phyloP scores from a whole-genome alignment of 2,329 filamentous ascomycete genomes.

The Acrodontium crateriforme region DNA sequence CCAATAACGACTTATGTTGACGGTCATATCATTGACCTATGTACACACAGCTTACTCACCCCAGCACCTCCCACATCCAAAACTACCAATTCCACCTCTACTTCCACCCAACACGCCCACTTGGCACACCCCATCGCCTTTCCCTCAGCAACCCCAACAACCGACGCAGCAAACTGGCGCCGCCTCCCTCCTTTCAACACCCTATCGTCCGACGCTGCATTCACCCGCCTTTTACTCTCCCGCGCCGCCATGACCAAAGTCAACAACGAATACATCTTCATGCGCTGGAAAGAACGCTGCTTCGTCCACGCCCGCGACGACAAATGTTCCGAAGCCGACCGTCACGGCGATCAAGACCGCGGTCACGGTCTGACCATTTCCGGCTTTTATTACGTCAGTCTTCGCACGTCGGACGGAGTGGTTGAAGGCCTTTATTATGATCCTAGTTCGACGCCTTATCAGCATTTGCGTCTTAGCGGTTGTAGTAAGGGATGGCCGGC shows the following conservation, averaged over 20 bases:
- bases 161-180: slow-evolving; percentile 36
- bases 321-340: slow-evolving; percentile 8
- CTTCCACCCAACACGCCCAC: background rate
- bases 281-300: slow-evolving; percentile 43
- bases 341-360: slow-evolving; percentile 18
- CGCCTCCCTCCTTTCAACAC: slow-evolving; percentile 32
- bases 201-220: slow-evolving; percentile 12
- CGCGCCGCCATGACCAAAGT: slow-evolving; percentile 25
- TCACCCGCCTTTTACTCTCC: slow-evolving; percentile 29
- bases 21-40: slow-evolving; percentile 54
- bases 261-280: slow-evolving; percentile 37
- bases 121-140: slow-evolving; percentile 29
- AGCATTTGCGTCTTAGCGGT: slow-evolving; percentile 34
- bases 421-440: slow-evolving; percentile 42
- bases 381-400: slow-evolving; percentile 41
- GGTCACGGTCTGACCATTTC: slow-evolving; percentile 37
- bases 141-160: slow-evolving; percentile 27
- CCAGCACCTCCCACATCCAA: slow-evolving; percentile 23
- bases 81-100: slow-evolving; percentile 1
- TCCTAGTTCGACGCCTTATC: slow-evolving; percentile 40
- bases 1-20: slow-evolving; percentile 53
- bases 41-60: slow-evolving; percentile 37
- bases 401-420: slow-evolving; percentile 31
- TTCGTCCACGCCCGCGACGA: slow-evolving; percentile 27
- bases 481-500: slow-evolving; percentile 22